Evolutionary conservation across 208 protist species (phyloP).

Genomic region (Phytomonas serpens): DNA sequence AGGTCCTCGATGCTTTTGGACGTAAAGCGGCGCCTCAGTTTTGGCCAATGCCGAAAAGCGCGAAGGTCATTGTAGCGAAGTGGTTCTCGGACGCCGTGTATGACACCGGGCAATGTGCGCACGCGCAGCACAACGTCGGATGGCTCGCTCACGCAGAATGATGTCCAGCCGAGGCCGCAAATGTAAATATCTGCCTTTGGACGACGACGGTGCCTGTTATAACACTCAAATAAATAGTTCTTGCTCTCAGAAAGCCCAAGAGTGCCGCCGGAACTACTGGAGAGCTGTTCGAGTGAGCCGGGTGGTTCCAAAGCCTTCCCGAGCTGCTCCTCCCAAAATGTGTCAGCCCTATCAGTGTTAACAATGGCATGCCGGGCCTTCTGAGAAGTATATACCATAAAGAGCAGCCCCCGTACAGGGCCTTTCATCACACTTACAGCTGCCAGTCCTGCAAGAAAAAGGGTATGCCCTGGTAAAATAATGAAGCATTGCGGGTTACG

Average conservation of each 20-base stretch:
- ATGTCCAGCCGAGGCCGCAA: conserved; percentile 80
- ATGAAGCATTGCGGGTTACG: conserved; percentile 84
- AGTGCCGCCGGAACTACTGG: conserved; percentile 14
- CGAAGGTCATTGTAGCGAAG: conserved; percentile 85
- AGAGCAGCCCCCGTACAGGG: conserved; percentile 57
- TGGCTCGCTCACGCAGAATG: conserved; percentile 75
- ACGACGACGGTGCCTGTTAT: conserved; percentile 48
- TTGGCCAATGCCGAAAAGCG: conserved; percentile 61
- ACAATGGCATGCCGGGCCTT: conserved; percentile 79
- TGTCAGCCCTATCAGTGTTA: conserved; percentile 57
- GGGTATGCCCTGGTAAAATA: conserved; percentile 70
- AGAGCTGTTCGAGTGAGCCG: conserved; percentile 73
- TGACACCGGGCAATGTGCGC: conserved; percentile 81
- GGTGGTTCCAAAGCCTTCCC: conserved; percentile 73
- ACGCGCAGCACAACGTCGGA: conserved; percentile 86
- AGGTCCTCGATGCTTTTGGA: conserved; percentile 34
- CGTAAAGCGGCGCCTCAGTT: conserved; percentile 65
- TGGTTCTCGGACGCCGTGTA: conserved; percentile 84
- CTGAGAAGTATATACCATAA: conserved; percentile 86
- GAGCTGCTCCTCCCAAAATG: conserved; percentile 80
- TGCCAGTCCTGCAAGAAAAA: conserved; percentile 80
- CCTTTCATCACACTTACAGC: conserved; percentile 82
- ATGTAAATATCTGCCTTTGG: conserved; percentile 89
- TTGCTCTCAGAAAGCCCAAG: conserved; percentile 50
- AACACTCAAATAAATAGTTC: conserved; percentile 89